These are phyloP conservation scores for Candida boidinii DNA, from an alignment of 805 yeast species.

Conservation along the genomic window DNA sequence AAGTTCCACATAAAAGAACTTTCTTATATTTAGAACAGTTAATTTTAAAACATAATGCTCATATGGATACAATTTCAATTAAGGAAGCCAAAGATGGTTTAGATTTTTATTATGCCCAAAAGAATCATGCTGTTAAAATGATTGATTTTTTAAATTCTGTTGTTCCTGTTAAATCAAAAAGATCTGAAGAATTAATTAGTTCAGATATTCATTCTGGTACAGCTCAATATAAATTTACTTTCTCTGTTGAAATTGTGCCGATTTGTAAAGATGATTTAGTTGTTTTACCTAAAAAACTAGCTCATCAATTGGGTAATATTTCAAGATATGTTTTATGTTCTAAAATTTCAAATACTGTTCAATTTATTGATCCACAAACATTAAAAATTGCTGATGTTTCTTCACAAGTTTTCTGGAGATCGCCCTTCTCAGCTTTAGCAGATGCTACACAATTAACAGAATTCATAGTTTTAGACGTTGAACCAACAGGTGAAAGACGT, in stretches of 20 bases:
- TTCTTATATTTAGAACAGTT: constrained; percentile 92
- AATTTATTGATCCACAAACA: constrained; percentile 79
- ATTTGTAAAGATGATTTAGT: constrained; percentile 95
- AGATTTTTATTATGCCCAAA: constrained; percentile 84
- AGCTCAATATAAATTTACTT: constrained; percentile 82
- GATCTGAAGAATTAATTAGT: constrained; percentile 85
- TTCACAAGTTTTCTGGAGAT: constrained; percentile 71
- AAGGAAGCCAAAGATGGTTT: constrained; percentile 91
- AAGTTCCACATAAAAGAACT: constrained; percentile 94
- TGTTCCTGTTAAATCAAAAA: constrained; percentile 75
- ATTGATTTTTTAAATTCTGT: constrained; percentile 80
- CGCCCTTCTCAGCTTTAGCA: constrained; percentile 69
- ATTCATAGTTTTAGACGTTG: constrained; percentile 87
- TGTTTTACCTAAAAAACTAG: constrained; percentile 80
- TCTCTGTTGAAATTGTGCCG: constrained; percentile 90
- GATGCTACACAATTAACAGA: constrained; percentile 73
- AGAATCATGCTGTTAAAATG: constrained; percentile 91
- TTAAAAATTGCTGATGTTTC: constrained; percentile 70
- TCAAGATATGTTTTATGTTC: constrained; percentile 78
- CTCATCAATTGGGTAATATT: constrained; percentile 75
- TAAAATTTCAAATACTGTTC: constrained; percentile 73
- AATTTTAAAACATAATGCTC: constrained; percentile 87
- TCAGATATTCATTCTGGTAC: constrained; percentile 89
- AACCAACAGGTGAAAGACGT: constrained; percentile 72
- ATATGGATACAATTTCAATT: constrained; percentile 86